Conservation (phyloP, 495 filamentous ascomycete genomes). For the Talaromyces stipitatus region DNA sequence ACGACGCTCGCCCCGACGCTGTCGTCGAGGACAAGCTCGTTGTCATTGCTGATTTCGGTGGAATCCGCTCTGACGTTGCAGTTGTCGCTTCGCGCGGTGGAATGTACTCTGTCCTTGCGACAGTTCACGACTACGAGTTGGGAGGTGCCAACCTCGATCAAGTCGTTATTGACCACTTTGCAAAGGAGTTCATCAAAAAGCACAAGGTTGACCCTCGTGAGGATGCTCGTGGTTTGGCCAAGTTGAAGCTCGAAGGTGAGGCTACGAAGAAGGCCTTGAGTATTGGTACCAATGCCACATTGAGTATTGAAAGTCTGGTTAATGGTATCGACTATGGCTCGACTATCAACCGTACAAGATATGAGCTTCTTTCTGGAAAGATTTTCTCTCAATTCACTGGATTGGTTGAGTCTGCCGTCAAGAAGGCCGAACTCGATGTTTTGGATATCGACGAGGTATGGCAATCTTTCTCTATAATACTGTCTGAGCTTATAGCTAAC, state of each 20-base stretch:
- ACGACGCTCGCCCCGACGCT: constrained; percentile 78
- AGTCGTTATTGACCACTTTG: constrained; percentile 88
- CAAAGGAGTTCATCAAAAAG: constrained; percentile 97
- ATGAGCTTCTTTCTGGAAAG: constrained; percentile 79
- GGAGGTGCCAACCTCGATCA: constrained; percentile 76
- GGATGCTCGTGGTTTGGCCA: constrained; percentile 73
- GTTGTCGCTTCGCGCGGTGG: constrained; percentile 86
- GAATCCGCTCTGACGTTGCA: constrained; percentile 84
- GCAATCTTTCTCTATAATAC: not conserved
- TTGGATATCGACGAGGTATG: constrained; percentile 80
- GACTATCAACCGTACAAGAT: constrained; percentile 87
- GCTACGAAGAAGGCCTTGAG: constrained; percentile 82
- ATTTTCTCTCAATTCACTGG: constrained; percentile 80
- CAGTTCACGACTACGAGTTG: constrained; percentile 89
- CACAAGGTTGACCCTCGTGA: constrained; percentile 80
- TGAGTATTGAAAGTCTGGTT: constrained; percentile 81
- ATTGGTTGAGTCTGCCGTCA: constrained; percentile 73
- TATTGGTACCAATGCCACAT: constrained; percentile 75
- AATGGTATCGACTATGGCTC: constrained; percentile 86
- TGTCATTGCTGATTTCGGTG: constrained; percentile 89
- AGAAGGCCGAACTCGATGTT: constrained; percentile 87
- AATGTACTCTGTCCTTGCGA: constrained; percentile 93
- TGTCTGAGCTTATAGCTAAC: not conserved
- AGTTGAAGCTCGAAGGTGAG: constrained; percentile 88
- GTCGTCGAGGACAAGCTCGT: constrained; percentile 75